Base-by-base conservation (phyloP, 2,329 filamentous ascomycete genomes). In the Mycosphaerelloides madeirae region DNA sequence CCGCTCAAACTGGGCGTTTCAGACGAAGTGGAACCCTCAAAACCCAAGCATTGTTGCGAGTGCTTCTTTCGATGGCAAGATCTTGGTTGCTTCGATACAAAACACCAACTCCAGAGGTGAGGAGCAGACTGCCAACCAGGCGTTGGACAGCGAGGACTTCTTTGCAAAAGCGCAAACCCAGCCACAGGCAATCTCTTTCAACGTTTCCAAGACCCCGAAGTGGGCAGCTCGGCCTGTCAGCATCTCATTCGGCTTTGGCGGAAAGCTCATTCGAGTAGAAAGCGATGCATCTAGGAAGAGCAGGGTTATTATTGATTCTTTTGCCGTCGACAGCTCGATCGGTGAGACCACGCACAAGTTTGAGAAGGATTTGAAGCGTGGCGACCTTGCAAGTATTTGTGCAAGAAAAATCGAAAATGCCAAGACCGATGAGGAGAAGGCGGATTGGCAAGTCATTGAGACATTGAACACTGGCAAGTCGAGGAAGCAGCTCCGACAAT, bases 1-100 rank as follows among this genome's bases (percentile, higher is more conserved):
- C 59, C 90, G 95, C 42, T 96, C 91, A n/a, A 98, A 97, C 68
- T 98, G 93, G 91, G 95, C 90, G 5, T 98, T 98, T 73, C 83
- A 91, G 64, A 95, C 93, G 4, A 80, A 84, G 50, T 97, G 94
- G 78, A 90, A 95, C 65, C 93, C 93, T 22, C 83, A 87, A 56
- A 95, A 98, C 66, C 91, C 93, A 9, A 87, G 83, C 62, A 75
- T 98, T 46, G 87, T 91, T 38, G 94, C 94, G 14, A 97, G 93
- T 14, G 93, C 94, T 8, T 95, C 91, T 2, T 97, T 97, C 56
- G 93, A 98, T 62, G 93, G 94, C 58, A 96, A 94, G 69, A 95
- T 98, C 52, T 84, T 86, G 2, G 75, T 98, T 34, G 91, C 96
- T 65, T 95, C 91, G 1, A 77, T 96, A 31, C 93, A 98, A 63